A percentile compares a stretch with the other conserved stretches of the same genome.
Conservation (phyloP, 2,329 filamentous ascomycete genomes). For the Cladophialophora carrionii region DNA sequence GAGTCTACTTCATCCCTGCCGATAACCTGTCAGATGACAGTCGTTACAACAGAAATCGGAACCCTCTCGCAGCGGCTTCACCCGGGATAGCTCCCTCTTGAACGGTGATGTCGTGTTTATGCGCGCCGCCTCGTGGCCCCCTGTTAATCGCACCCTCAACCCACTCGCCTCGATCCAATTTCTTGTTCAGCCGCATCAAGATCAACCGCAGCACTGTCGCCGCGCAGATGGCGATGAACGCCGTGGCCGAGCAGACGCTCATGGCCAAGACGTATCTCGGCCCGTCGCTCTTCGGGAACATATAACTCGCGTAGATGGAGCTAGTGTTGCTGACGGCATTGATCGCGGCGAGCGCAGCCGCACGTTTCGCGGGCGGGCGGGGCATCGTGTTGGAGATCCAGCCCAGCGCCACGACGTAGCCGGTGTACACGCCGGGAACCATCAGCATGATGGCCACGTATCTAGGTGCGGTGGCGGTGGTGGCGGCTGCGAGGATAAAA, state of each 20-base stretch:
- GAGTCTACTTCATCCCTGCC: too few relatives aligned
- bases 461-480: slow-evolving; percentile 62
- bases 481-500: slow-evolving; percentile 70
- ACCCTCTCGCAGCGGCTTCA: slow-evolving; percentile 24
- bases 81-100: slow-evolving; percentile 19
- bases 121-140: background rate
- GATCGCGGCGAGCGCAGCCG: slow-evolving; percentile 72
- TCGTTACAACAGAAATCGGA: slow-evolving; percentile 30
- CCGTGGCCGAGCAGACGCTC: slow-evolving; percentile 68
- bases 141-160: slow-evolving; percentile 60
- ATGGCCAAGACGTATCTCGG: slow-evolving; percentile 61
- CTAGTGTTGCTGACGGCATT: slow-evolving; percentile 72
- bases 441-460: slow-evolving; percentile 76
- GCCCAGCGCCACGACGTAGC: slow-evolving; percentile 68
- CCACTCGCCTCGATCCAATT: slow-evolving; percentile 65
- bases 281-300: slow-evolving; percentile 60
- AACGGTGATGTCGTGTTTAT: background rate
- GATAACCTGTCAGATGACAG: too few relatives aligned
- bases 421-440: slow-evolving; percentile 50
- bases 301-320: slow-evolving; percentile 70
- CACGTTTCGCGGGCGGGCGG: slow-evolving; percentile 73
- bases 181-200: slow-evolving; percentile 68
- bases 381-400: slow-evolving; percentile 80
- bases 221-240: slow-evolving; percentile 65
- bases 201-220: slow-evolving; percentile 66